phyloP scores from a whole-genome alignment of 345 rosid species.

The Populus davidiana region DNA sequence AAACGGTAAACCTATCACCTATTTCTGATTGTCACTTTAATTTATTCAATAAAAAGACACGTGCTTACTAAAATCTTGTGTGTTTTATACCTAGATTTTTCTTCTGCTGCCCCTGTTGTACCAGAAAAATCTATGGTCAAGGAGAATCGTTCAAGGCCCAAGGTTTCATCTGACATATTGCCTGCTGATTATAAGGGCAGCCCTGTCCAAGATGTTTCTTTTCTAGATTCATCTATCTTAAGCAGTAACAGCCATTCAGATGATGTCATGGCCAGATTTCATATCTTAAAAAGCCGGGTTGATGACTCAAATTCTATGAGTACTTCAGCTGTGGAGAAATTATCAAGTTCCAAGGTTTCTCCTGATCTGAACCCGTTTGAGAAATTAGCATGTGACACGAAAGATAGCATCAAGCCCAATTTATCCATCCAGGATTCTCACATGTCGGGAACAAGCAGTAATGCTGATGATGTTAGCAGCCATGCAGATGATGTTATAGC shows the following conservation, averaged over 20 bases:
- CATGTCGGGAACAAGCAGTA: slow-evolving; percentile 6
- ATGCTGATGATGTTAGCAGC: slow-evolving; percentile 18
- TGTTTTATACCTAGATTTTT: background rate
- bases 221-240: slow-evolving; percentile 15
- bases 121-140: slow-evolving; percentile 9
- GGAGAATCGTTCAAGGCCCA: slow-evolving; percentile 11
- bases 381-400: background rate
- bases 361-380: background rate
- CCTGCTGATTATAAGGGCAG: slow-evolving; percentile 3
- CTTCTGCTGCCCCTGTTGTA: slow-evolving; percentile 17
- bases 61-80: background rate
- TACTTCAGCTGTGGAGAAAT: slow-evolving; percentile 14
- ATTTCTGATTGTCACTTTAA: background rate
- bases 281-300: slow-evolving; percentile 36
- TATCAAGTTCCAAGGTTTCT: slow-evolving; percentile 13
- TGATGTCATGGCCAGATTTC: slow-evolving; percentile 52
- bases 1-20: slow-evolving; percentile 31
- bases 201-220: slow-evolving; percentile 7
- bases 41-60: background rate
- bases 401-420: slow-evolving; percentile 4
- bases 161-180: slow-evolving; percentile 18
- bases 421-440: slow-evolving; percentile 23
- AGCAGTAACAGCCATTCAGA: slow-evolving; percentile 24
- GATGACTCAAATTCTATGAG: slow-evolving; percentile 7
- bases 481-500: slow-evolving; percentile 32